Conservation (phyloP, 768 basidiomycete genomes). For the Cyclocybe aegerita region DNA sequence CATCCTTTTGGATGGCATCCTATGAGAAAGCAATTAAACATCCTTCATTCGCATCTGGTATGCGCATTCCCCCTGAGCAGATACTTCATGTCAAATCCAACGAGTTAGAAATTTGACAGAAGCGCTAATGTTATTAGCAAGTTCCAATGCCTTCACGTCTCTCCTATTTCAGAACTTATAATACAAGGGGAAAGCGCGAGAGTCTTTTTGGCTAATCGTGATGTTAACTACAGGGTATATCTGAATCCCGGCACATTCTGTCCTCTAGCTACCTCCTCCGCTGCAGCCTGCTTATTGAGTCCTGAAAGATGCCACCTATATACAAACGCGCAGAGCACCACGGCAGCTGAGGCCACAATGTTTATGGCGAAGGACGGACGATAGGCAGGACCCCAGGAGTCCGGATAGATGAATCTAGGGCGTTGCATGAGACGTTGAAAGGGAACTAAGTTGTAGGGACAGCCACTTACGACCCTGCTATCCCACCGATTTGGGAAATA, state of each 20-base stretch:
- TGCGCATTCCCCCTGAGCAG: too few relatives aligned
- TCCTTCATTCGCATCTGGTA: too few relatives aligned
- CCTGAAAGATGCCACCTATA: background rate
- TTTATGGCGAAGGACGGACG: slow-evolving; percentile 67
- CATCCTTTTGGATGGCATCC: too few relatives aligned
- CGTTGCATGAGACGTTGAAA: background rate
- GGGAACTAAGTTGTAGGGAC: background rate
- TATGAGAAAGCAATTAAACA: too few relatives aligned
- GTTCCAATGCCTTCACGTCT: too few relatives aligned
- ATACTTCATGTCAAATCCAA: too few relatives aligned
- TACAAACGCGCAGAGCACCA: background rate
- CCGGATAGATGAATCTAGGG: slow-evolving; percentile 59
- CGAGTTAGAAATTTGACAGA: too few relatives aligned
- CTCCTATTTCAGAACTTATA: too few relatives aligned
- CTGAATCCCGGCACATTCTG: background rate
- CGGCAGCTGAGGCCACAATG: slow-evolving; percentile 37
- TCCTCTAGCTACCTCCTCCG: slow-evolving; percentile 8
- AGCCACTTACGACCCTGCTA: slow-evolving; percentile 66
- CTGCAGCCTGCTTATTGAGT: slow-evolving; percentile 7
- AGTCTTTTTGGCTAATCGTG: too few relatives aligned
- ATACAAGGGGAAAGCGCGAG: too few relatives aligned
- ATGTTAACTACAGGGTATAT: background rate
- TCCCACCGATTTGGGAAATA: slow-evolving; percentile 76
- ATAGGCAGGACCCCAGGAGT: slow-evolving; percentile 65
- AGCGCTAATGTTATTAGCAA: too few relatives aligned